A percentile compares a stretch with the other conserved stretches of the same genome.
These are phyloP conservation scores for Xanthoconium purpureum DNA, from an alignment of 768 basidiomycete genomes.

Conservation along the genomic window DNA sequence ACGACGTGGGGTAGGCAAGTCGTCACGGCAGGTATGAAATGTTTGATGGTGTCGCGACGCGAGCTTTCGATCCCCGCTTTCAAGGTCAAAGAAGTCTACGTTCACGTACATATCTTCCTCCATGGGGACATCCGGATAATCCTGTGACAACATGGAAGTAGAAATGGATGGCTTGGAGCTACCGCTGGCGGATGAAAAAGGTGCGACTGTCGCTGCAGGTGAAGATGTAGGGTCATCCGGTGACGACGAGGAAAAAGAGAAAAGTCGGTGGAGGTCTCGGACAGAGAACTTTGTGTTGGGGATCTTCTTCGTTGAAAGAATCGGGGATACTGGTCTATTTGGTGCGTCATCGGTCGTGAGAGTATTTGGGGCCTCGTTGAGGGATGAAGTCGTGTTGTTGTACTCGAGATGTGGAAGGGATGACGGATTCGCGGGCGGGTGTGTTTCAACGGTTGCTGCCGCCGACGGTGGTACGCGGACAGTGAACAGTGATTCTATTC, in stretches of 20 bases:
- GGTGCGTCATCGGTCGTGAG: constrained; percentile 8
- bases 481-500: constrained; percentile 23
- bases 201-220: background rate
- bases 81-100: constrained; percentile 18
- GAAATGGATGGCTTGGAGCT: constrained; percentile 7
- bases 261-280: constrained; percentile 35
- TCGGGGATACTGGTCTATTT: constrained; percentile 33
- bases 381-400: constrained; percentile 28
- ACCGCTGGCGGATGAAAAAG: background rate
- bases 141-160: constrained; percentile 12
- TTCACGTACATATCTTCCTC: constrained; percentile 17
- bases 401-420: constrained; percentile 7
- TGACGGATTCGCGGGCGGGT: constrained; percentile 7
- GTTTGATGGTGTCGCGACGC: constrained; percentile 2
- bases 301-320: constrained; percentile 31
- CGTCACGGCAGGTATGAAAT: background rate
- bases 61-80: constrained; percentile 17
- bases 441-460: constrained; percentile 18
- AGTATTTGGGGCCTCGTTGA: constrained; percentile 13
- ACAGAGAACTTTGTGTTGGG: constrained; percentile 34
- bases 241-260: constrained; percentile 27
- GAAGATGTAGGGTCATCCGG: constrained; percentile 4
- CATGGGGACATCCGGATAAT: constrained; percentile 16
- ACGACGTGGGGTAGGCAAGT: constrained; percentile 5
- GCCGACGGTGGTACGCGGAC: constrained; percentile 25